Conservation (phyloP, 2,329 filamentous ascomycete species). For the Rhinocladiella similis region DNA sequence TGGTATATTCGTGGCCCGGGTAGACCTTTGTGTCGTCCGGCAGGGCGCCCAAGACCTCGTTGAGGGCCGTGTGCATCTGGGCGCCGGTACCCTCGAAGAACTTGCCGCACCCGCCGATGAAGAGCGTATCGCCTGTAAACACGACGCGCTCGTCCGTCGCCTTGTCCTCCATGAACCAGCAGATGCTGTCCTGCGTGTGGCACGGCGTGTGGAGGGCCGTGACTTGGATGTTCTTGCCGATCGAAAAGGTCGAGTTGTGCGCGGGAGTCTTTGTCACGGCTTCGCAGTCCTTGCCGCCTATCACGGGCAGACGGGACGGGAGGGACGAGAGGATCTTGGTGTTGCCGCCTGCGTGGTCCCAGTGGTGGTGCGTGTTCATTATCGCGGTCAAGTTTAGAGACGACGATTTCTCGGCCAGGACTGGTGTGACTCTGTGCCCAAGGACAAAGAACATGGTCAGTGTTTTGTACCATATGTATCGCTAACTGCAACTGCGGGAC, state of each 20-base stretch:
- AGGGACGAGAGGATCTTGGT: constrained; percentile 63
- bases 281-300: constrained; percentile 84
- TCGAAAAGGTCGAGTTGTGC: constrained; percentile 74
- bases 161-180: constrained; percentile 81
- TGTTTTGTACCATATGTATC: too few relatives aligned
- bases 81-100: constrained; percentile 91
- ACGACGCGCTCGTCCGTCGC: constrained; percentile 65
- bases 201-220: constrained; percentile 93
- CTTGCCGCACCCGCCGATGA: constrained; percentile 89
- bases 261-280: constrained; percentile 74
- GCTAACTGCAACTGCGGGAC: too few relatives aligned
- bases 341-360: constrained; percentile 94
- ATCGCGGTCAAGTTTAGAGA: constrained; percentile 82
- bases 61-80: constrained; percentile 93
- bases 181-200: constrained; percentile 98
- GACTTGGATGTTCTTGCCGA: constrained; percentile 77
- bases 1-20: constrained; percentile 98
- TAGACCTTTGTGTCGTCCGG: constrained; percentile 92
- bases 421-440: constrained; percentile 19
- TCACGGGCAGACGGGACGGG: constrained; percentile 67
- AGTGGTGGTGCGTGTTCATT: constrained; percentile 96
- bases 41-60: constrained; percentile 75
- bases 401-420: constrained; percentile 65
- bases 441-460: neutral
- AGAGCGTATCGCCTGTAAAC: constrained; percentile 95